Evolutionary conservation across 306 rosid genomes (phyloP).

Genomic region (Prunus salicina): DNA sequence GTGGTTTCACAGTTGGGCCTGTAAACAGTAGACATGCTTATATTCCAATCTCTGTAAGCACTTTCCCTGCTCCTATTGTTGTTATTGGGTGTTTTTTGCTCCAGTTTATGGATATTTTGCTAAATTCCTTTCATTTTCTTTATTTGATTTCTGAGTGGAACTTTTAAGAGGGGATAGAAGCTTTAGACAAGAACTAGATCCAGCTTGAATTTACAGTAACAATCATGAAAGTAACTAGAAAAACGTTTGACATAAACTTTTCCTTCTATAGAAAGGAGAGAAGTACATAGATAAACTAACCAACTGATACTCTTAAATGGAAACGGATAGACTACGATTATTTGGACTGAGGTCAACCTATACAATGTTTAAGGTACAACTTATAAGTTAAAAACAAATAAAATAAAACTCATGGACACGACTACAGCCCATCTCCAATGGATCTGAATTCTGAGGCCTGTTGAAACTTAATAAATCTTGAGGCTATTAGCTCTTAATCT

Average conservation of each 20-base stretch:
- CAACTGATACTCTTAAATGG: not conserved
- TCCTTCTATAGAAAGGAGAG: not conserved
- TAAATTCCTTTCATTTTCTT: not conserved
- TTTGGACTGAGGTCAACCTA: not conserved
- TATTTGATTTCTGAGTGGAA: not conserved
- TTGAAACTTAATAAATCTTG: not conserved
- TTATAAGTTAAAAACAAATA: not conserved
- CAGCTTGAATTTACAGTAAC: not conserved
- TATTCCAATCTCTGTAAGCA: conserved; percentile 86
- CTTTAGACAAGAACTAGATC: not conserved
- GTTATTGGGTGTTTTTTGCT: conserved; percentile 3
- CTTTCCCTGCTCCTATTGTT: conserved; percentile 20
- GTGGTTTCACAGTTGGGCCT: conserved; percentile 89
- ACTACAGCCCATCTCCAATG: not conserved
- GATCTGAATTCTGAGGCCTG: not conserved
- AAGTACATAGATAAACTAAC: not conserved
- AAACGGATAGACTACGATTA: not conserved
- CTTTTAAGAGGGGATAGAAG: not conserved
- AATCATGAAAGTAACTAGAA: not conserved
- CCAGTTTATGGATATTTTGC: not conserved
- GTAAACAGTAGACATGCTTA: conserved; percentile 85
- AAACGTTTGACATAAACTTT: not conserved
- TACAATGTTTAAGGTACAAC: not conserved
- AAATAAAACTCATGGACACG: not conserved
- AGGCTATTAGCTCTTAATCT: not conserved